A percentile compares a stretch with the other conserved stretches of the same genome.
These are phyloP conservation scores for Adansonia grandidieri DNA, from an alignment of 441 rosid genomes.

Conservation along the genomic window DNA sequence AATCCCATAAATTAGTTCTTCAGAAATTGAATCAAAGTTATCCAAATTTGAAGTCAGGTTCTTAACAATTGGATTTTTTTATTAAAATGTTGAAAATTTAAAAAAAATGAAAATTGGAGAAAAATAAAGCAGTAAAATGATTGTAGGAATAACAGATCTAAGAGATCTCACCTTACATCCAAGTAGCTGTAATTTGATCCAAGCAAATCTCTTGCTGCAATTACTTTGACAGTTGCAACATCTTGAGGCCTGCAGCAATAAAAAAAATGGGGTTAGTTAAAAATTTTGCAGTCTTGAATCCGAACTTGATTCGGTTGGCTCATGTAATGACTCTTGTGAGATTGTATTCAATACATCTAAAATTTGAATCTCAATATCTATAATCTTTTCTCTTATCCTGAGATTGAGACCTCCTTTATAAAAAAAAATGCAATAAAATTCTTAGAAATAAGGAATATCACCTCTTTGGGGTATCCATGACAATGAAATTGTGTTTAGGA, in stretches of 20 bases:
- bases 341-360: too few relatives aligned
- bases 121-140: not conserved
- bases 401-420: too few relatives aligned
- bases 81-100: not conserved
- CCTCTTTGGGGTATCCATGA: constrained; percentile 13
- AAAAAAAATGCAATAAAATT: too few relatives aligned
- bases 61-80: too few relatives aligned
- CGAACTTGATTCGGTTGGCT: too few relatives aligned
- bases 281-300: not conserved
- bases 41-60: not conserved
- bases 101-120: not conserved
- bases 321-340: too few relatives aligned
- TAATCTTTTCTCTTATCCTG: too few relatives aligned
- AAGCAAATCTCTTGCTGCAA: constrained; percentile 51
- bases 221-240: constrained; percentile 34
- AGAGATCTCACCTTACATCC: constrained; percentile 49
- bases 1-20: not conserved
- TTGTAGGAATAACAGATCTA: not conserved
- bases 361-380: too few relatives aligned
- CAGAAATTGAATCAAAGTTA: not conserved
- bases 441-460: not conserved
- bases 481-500: not conserved
- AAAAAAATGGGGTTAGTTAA: not conserved
- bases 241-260: not conserved
- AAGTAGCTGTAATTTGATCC: constrained; percentile 40